Base-by-base conservation (phyloP, 371 early-diverging fungal species). In the Vairimorpha necatrix region DNA sequence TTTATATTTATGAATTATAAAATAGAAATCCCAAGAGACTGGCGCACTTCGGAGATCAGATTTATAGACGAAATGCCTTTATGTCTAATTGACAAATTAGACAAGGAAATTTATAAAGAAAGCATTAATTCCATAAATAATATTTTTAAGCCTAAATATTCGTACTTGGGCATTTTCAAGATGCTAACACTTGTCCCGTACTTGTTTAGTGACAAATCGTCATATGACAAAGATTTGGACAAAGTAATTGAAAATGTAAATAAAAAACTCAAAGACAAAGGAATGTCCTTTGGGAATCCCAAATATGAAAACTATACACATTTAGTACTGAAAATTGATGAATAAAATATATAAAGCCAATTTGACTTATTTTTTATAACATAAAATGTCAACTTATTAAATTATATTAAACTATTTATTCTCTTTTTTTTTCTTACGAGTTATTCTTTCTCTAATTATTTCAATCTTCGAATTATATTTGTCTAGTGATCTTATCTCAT, bases 121-220 rank as follows among this genome's bases (percentile, higher is more conserved):
- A n/a, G n/a, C n/a, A 50, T 50, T 13, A n/a, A 50, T n/a, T 6
- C 4, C 6, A 9, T 56, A 13, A 56, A 56, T 28, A 28, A 6
- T 28, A 26, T 56, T 9, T 56, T 56, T 56, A 56, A 56, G 30
- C 58, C 58, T 28, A 56, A 56, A 56, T 26, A 26, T 56, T 56
- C 22, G 1, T 28, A 28, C 24, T 56, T 22, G 30, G 13, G 18
- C 30, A 56, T 56, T 28, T 26, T 56, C 24, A 56, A 56, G 30
- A 28, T 56, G 6, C 20, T 56, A 26, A 56, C 11, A 28, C 2
- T 56, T 56, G 20, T 56, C 6, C 18, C 18, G 1, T 56, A 16
- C 13, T 18, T 56, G 13, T 2, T 26, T 9, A 18, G 7, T 9
- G 30, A 56, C 24, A 26, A 26, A 26, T 7, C 24, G 7, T 7